Base-by-base conservation (phyloP, 75 land plant species). In the Ceratopteris richardii region DNA sequence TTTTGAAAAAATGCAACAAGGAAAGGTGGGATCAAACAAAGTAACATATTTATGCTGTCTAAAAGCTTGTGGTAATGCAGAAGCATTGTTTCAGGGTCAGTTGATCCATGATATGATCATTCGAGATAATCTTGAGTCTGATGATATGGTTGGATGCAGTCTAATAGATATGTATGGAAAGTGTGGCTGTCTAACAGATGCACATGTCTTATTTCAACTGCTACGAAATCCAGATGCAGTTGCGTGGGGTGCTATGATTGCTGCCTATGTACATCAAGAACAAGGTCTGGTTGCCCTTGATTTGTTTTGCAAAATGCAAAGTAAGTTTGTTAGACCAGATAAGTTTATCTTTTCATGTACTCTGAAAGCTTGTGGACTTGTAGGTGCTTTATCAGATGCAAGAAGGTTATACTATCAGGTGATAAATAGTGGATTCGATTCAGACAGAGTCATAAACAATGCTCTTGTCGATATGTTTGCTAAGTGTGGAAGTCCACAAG, bases 341-440 rank as follows among this genome's bases (percentile, higher is more conserved):
- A 46, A 46, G 17, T 21, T 18, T 21, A 21, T 46, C 22, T 46
- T 46, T n/a, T 46, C 50, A 21, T 46, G 50, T 21, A 2, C 50
- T 60, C 18, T 60, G 31, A 29, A 54, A 54, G 57, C 57, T 2
- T 86, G 86, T 50, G 77, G 86, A 62, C 82, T 77, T 72, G 86
- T 75, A 12, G 90, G 86, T 0, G 56, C 54, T 29, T 14, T 65
- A 5, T 44, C 44, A 12, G 23, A 60, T 31, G 64, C 39, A 11
- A 58, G 41, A 2, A 17, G 16, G 57, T 23, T 62, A 43, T 50
- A 62, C 2, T 23, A 48, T 13, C 16, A 62, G 31, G 44, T 62
- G 19, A 20, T 62, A 19, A 48, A 31, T 14, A 62, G 19, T 7
- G 64, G 58, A 29, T 28, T 73, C 31, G 26, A 30, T 16, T 42